A percentile compares a stretch with the other conserved stretches of the same genome.
Evolutionary conservation across 352 stramenopile species (phyloP).

Genomic region (Phytophthora boehmeriae): DNA sequence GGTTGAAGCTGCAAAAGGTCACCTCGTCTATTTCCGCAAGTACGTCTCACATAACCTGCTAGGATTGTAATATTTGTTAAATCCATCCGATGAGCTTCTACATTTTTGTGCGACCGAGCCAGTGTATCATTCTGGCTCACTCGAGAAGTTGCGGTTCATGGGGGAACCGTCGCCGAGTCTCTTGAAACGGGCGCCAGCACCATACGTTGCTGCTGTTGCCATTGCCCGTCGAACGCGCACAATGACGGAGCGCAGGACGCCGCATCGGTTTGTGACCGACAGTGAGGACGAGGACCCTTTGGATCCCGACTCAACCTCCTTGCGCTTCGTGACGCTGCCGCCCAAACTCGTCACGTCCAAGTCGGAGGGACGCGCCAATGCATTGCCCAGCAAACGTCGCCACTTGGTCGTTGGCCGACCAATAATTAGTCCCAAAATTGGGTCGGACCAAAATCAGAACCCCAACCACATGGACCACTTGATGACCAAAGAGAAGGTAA

Average conservation of each 20-base stretch:
- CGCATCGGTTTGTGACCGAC: constrained; percentile 33
- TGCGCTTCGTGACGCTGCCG: constrained; percentile 19
- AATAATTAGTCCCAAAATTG: neutral
- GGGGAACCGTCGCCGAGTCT: neutral
- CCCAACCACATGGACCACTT: neutral
- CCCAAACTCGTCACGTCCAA: constrained; percentile 28
- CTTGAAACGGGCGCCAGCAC: constrained; percentile 3
- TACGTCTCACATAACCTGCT: no score
- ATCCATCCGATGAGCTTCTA: neutral
- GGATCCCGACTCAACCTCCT: constrained; percentile 6
- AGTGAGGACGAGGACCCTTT: constrained; percentile 44
- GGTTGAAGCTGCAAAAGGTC: neutral
- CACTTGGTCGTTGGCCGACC: constrained; percentile 3
- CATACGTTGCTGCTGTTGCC: neutral
- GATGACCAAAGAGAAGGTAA: constrained; percentile 9
- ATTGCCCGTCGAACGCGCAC: neutral
- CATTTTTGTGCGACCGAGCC: neutral
- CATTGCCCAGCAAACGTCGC: constrained; percentile 20
- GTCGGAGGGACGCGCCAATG: constrained; percentile 24
- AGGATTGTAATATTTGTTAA: neutral
- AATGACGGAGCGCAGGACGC: constrained; percentile 16
- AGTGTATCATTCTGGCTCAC: neutral
- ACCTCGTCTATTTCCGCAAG: no score
- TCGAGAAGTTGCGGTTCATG: neutral
- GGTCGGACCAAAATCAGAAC: neutral